Conservation (phyloP, 139 green algal species). For the Spirogloea muscicola region DNA sequence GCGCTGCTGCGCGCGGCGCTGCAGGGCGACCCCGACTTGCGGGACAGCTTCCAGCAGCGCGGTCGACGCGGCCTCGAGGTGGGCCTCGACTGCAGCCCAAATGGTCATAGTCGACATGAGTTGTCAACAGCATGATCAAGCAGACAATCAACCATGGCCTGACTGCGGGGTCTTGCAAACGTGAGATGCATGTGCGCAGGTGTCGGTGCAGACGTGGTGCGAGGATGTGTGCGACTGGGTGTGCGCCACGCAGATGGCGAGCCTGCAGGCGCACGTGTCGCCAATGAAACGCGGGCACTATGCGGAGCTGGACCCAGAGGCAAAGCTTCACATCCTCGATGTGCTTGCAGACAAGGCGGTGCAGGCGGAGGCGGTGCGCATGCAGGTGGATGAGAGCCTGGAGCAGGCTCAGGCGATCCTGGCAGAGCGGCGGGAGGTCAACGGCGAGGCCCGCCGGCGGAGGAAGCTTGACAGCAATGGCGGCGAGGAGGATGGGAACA, state of each 20-base stretch:
- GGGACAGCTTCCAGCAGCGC: too few relatives aligned
- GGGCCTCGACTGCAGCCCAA: too few relatives aligned
- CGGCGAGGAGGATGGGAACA: constrained; percentile 1
- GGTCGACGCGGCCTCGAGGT: too few relatives aligned
- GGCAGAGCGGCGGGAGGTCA: too few relatives aligned
- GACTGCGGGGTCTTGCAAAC: too few relatives aligned
- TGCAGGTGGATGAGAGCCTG: constrained; percentile 11
- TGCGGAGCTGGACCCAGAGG: not conserved
- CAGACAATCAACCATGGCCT: too few relatives aligned
- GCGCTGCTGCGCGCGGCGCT: constrained; percentile 19
- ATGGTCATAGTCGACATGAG: too few relatives aligned
- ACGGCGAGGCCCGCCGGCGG: constrained; percentile 14
- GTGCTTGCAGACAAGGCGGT: constrained; percentile 20
- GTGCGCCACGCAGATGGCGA: too few relatives aligned
- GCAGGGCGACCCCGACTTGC: too few relatives aligned
- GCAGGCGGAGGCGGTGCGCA: not conserved
- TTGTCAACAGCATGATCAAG: too few relatives aligned
- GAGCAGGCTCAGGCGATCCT: not conserved
- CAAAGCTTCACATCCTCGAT: constrained; percentile 17
- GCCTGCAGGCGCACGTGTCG: not conserved
- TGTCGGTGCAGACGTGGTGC: constrained; percentile 26
- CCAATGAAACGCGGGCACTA: constrained; percentile 6
- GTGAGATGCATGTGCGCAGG: too few relatives aligned
- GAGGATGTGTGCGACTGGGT: constrained; percentile 33
- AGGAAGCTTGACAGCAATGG: constrained; percentile 2